These are phyloP conservation scores for Cladochytrium tenue DNA, from an alignment of 371 early-diverging fungal species.

Conservation along the genomic window DNA sequence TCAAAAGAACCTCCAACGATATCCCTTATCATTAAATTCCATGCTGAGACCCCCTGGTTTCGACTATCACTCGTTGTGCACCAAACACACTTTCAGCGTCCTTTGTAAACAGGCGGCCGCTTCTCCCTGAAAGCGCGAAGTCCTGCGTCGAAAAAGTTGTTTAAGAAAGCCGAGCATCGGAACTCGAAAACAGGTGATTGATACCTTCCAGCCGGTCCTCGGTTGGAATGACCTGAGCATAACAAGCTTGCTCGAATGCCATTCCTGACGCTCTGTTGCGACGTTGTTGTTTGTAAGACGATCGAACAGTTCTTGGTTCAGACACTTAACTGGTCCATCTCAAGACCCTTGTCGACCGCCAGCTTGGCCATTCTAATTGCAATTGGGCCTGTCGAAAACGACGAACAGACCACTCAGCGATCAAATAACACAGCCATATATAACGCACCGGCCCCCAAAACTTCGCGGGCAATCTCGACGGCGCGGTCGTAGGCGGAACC, in stretches of 20 bases:
- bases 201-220: constrained; percentile 92
- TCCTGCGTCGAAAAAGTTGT: constrained; percentile 33
- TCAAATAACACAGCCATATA: not conserved
- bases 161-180: not conserved
- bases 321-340: constrained; percentile 69
- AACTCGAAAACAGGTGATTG: not conserved
- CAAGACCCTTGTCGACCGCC: constrained; percentile 79
- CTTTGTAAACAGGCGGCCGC: constrained; percentile 84
- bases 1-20: no score
- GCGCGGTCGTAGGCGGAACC: constrained; percentile 74
- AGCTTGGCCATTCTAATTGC: constrained; percentile 86
- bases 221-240: constrained; percentile 91
- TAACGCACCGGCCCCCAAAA: constrained; percentile 68
- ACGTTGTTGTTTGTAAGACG: not conserved
- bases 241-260: constrained; percentile 92
- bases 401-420: not conserved
- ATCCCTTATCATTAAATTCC: no score
- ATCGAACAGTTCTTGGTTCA: not conserved
- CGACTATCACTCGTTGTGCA: no score
- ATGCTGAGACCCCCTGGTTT: no score
- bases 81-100: constrained; percentile 51
- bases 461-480: constrained; percentile 75
- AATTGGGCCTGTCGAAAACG: constrained; percentile 69
- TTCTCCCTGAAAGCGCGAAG: constrained; percentile 77
- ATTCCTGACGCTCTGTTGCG: constrained; percentile 73